Evolutionary conservation across 2,329 filamentous ascomycete species (phyloP).

Genomic region (Grosmannia clavigera): DNA sequence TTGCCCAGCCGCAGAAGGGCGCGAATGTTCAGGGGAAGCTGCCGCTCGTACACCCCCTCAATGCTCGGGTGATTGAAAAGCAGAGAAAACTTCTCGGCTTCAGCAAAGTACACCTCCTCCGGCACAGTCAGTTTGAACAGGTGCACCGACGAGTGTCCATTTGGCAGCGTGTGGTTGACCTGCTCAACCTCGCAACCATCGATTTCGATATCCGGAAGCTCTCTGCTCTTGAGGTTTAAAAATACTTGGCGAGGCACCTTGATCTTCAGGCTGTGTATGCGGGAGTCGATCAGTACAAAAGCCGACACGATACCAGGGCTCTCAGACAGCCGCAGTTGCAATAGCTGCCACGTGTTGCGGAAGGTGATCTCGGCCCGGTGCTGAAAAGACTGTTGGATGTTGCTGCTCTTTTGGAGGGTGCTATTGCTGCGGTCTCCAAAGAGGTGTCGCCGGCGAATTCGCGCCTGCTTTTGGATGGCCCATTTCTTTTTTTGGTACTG

Average conservation of each 20-base stretch:
- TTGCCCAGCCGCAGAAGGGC: constrained; percentile 85
- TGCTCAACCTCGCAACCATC: constrained; percentile 82
- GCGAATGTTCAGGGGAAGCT: constrained; percentile 74
- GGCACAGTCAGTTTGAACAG: constrained; percentile 87
- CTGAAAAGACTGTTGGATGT: constrained; percentile 62
- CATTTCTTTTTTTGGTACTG: constrained; percentile 97
- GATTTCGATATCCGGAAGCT: constrained; percentile 79
- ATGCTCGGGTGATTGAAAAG: constrained; percentile 89
- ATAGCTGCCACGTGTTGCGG: constrained; percentile 86
- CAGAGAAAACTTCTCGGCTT: constrained; percentile 68
- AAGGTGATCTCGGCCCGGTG: constrained; percentile 86
- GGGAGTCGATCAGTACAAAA: constrained; percentile 85
- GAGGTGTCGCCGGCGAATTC: constrained; percentile 72
- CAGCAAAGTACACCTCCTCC: constrained; percentile 75
- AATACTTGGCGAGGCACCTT: constrained; percentile 83
- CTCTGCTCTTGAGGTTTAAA: constrained; percentile 78
- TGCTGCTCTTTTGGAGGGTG: constrained; percentile 34
- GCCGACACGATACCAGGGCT: constrained; percentile 77
- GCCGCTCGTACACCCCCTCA: constrained; percentile 93
- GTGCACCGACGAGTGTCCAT: constrained; percentile 86
- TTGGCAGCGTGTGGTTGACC: constrained; percentile 84
- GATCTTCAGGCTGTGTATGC: constrained; percentile 78
- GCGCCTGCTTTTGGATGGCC: constrained; percentile 91
- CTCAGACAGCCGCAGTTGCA: constrained; percentile 75
- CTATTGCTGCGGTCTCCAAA: constrained; percentile 72